A percentile compares a stretch with the other conserved stretches of the same genome.
These are phyloP conservation scores for Plectranthus barbatus DNA, from an alignment of 257 asterid genomes.

Conservation along the genomic window DNA sequence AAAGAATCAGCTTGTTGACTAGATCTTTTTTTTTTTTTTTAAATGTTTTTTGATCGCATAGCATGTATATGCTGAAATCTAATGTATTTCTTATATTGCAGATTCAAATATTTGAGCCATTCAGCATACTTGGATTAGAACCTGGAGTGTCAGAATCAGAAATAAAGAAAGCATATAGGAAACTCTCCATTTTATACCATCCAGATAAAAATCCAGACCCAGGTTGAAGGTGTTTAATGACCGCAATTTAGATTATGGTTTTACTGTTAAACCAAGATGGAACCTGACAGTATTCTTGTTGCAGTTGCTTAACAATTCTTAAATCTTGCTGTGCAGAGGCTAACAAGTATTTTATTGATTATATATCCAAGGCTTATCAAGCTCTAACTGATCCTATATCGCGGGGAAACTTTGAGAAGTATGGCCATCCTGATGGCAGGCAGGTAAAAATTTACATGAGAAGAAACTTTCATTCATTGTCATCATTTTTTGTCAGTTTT, in stretches of 20 bases:
- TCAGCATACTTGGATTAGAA: constrained; percentile 90
- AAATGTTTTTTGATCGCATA: neutral
- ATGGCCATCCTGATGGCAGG: constrained; percentile 99
- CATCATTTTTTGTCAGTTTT: constrained; percentile 7
- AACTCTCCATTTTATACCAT: constrained; percentile 88
- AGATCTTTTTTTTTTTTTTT: neutral
- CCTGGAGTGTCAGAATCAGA: constrained; percentile 88
- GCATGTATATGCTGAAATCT: constrained; percentile 6
- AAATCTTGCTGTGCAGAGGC: constrained; percentile 65
- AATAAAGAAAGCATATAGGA: constrained; percentile 97
- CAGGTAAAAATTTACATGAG: constrained; percentile 53
- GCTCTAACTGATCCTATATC: constrained; percentile 96
- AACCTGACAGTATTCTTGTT: constrained; percentile 5
- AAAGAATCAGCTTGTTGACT: constrained; percentile 10
- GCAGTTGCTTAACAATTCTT: constrained; percentile 16
- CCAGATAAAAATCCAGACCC: constrained; percentile 99
- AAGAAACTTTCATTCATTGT: neutral
- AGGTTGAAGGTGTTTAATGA: constrained; percentile 69
- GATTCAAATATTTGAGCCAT: constrained; percentile 86
- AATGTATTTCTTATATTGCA: constrained; percentile 12
- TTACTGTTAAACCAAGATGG: constrained; percentile 2
- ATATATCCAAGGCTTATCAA: constrained; percentile 94
- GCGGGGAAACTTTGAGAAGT: constrained; percentile 92
- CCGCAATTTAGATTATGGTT: constrained; percentile 15
- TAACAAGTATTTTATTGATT: constrained; percentile 72